A percentile compares a stretch with the other conserved stretches of the same genome.
Evolutionary conservation across 768 basidiomycete species (phyloP).

Genomic region (Kwoniella sp.): DNA sequence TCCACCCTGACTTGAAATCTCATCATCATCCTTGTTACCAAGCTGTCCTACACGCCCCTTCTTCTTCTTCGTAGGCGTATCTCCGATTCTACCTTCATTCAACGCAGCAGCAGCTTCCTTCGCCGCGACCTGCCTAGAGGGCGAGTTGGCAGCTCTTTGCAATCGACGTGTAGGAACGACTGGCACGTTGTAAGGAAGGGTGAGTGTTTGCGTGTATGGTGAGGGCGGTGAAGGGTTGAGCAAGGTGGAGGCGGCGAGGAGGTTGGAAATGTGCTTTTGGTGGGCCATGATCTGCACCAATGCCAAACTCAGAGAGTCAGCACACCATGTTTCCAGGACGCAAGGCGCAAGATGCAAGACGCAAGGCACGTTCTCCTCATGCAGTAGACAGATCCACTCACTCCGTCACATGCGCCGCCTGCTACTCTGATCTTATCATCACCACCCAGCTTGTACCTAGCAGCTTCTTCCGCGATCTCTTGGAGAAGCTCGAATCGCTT

Average conservation of each 20-base stretch:
- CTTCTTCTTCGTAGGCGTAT: constrained; percentile 53
- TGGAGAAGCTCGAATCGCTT: constrained; percentile 82
- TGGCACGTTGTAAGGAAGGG: constrained; percentile 28
- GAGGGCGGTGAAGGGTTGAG: constrained; percentile 45
- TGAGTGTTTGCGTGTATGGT: constrained; percentile 45
- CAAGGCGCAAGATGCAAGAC: too few relatives aligned
- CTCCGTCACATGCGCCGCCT: constrained; percentile 83
- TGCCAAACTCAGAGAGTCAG: neutral
- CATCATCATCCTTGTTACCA: constrained; percentile 45
- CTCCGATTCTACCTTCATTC: constrained; percentile 25
- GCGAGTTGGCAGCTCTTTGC: constrained; percentile 44
- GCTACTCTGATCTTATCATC: constrained; percentile 98
- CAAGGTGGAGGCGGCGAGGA: constrained; percentile 53
- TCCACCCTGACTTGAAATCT: constrained; percentile 35
- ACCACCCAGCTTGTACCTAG: constrained; percentile 84
- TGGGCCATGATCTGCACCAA: constrained; percentile 51
- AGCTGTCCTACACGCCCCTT: constrained; percentile 42
- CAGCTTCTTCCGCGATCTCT: constrained; percentile 92
- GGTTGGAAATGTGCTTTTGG: constrained; percentile 52
- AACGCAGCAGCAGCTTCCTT: constrained; percentile 16
- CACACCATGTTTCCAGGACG: neutral
- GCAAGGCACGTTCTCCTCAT: too few relatives aligned
- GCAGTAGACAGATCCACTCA: constrained; percentile 59
- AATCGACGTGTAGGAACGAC: constrained; percentile 32
- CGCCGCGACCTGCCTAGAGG: constrained; percentile 27